A percentile compares a stretch with the other conserved stretches of the same genome.
Conservation (phyloP, 2,329 filamentous ascomycete species). For the Falciphora oryzae region DNA sequence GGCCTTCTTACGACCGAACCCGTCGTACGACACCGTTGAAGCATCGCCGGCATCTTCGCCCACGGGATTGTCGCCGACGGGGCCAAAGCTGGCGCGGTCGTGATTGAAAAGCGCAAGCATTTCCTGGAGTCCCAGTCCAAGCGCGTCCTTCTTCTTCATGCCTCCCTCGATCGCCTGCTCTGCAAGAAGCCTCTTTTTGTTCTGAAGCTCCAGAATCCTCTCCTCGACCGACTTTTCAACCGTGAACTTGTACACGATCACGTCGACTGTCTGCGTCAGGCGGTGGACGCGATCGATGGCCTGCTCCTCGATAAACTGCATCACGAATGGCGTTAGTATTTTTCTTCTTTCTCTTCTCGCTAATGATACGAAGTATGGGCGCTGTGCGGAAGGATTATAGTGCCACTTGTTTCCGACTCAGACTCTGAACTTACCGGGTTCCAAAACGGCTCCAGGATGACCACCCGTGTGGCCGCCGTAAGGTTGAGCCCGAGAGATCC, state of each 20-base stretch:
- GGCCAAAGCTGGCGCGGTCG: conserved; percentile 32
- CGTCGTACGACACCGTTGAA: not conserved
- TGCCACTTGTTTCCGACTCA: not conserved
- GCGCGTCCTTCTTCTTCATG: conserved; percentile 51
- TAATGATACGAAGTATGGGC: not conserved
- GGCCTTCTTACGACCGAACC: not conserved
- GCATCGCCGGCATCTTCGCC: not conserved
- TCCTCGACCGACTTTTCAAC: conserved; percentile 85
- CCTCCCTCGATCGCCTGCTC: conserved; percentile 83
- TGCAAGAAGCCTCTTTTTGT: conserved; percentile 89
- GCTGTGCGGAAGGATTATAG: not conserved
- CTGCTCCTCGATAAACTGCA: conserved; percentile 86
- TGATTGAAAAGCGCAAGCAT: conserved; percentile 85
- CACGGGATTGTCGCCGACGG: not conserved
- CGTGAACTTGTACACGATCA: conserved; percentile 91
- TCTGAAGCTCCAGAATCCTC: conserved; percentile 88
- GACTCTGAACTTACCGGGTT: conserved; percentile 52
- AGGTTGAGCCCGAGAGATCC: conserved; percentile 90
- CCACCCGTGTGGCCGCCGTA: conserved; percentile 85
- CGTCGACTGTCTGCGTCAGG: conserved; percentile 93
- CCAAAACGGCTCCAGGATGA: conserved; percentile 98
- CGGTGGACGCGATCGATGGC: conserved; percentile 97
- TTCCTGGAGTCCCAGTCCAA: conserved; percentile 88
- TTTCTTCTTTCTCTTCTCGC: not conserved
- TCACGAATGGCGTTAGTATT: not conserved